Evolutionary conservation across 75 land plant species (phyloP), one percentile per base, ranked within the genome.

Genomic region (Gnetum montanum): DNA sequence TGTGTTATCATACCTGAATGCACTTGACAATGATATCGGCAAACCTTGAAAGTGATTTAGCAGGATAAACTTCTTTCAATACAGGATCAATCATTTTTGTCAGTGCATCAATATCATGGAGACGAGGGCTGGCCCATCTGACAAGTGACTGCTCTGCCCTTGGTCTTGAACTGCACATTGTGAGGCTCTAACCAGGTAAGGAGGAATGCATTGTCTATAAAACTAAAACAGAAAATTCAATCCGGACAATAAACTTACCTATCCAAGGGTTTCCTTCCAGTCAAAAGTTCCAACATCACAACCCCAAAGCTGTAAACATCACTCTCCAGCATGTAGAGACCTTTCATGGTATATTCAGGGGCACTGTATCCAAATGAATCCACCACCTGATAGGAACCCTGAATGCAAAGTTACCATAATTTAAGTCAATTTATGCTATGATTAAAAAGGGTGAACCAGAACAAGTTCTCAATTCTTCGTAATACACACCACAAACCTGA

Each of bases 241-340:
- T 31, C 29, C 6, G 19, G 25, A 35, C 51, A 34, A 56, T 3
- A 56, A 23, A 28, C 7, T 18, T 50, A 77, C 89, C 79, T 82
- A 61, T 89, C 95, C 58, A 89, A 70, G 46, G 95, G 95, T 58
- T 76, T 85, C 15, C 95, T 82, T 22, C 95, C 95, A 45, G 86
- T 85, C 40, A 87, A 74, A 46, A 94, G 91, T 61, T 94, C 98
- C 60, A 94, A 70, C 98, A 94, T 94, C 12, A 86, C 85, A 18
- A 94, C 91, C 16, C 98, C 98, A 70, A 94, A 94, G 67, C 91
- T 94, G 62, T 90, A 90, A 10, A 94, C 98, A 58, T 94, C 98
- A 65, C 98, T 94, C 66, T 90, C 80, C 31, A 92, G 54, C 5
- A 85, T 82, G 61, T 94, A 90, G 36, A 80, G 68, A 43, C 96